Percentiles rank a stretch among this genome's conserved stretches.
Conservation (phyloP, 495 filamentous ascomycete species). For the Podospora conica region DNA sequence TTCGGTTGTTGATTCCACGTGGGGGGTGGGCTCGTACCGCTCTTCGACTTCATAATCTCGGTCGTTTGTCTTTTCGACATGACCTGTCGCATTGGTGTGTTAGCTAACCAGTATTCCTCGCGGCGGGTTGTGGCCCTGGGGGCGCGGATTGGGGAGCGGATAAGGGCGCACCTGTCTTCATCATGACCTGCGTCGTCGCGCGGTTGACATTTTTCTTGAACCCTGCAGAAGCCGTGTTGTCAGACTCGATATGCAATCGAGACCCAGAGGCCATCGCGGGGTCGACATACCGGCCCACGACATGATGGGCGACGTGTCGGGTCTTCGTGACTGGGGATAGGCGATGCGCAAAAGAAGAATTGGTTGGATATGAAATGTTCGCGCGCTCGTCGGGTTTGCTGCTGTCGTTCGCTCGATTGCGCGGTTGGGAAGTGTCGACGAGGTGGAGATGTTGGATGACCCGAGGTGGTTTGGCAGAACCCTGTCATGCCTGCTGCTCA, state of each 20-base stretch:
- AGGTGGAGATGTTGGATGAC: not conserved
- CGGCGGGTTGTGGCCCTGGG: not conserved
- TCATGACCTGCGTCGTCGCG: constrained; percentile 99
- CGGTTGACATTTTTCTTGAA: constrained; percentile 99
- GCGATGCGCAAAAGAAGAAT: not conserved
- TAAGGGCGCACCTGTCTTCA: constrained; percentile 75
- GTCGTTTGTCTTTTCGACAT: constrained; percentile 97
- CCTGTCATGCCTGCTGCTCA: not conserved
- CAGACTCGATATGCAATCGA: not conserved
- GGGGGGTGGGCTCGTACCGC: constrained; percentile 43
- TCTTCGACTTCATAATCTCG: constrained; percentile 98
- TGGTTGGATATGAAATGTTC: not conserved
- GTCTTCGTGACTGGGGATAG: not conserved
- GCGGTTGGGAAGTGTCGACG: not conserved
- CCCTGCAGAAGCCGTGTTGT: constrained; percentile 45
- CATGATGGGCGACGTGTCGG: constrained; percentile 39
- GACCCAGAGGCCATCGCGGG: constrained; percentile 15
- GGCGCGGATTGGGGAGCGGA: not conserved
- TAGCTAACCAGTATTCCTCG: not conserved
- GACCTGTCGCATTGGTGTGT: constrained; percentile 47
- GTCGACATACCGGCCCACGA: constrained; percentile 52
- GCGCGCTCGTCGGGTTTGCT: not conserved
- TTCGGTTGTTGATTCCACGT: not conserved
- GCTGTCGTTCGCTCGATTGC: constrained; percentile 5
- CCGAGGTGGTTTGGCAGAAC: not conserved